Base-by-base conservation (phyloP, 768 basidiomycete species). In the Mycena vulgaris region DNA sequence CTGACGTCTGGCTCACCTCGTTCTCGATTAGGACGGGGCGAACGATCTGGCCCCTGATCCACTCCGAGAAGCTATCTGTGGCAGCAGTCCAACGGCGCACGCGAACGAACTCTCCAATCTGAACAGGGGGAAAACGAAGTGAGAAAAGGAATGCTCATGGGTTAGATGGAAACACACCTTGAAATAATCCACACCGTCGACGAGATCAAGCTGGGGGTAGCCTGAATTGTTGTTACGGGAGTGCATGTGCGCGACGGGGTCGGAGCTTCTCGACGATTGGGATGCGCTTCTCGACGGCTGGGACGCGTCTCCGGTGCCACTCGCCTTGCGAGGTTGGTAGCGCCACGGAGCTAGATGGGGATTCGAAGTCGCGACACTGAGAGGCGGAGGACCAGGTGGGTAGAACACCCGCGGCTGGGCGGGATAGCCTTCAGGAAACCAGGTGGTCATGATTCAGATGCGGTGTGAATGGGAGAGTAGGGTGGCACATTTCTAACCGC, bases 171-270 rank as follows among this genome's bases (percentile, higher is more conserved):
- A 8, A 48, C 71, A 5, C 57, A 69, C 71, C 68, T 47, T 69
- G 68, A 69, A 72, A 51, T 69, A 69, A 52, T 69, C 59, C 6
- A 69, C 45, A 14, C 71, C 71, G 28, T 73, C 71, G 39, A 66
- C 47, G 19, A 73, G 64, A 23, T 73, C 71, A 11, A 23, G 31
- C 49, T 60, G 56, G 30, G 58, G 66, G 33, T 55, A 45, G 21
- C 45, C 27, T 11, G 62, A 4, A 37, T 31, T 42, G 8, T 10
- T 37, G 13, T 27, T 53, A 40, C 33, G 49, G 9, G 53, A 31
- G 17, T 30, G n/a, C 48, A 35, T 23, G 9, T 31, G 57, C 30
- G 37, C 31, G 30, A 35, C 31, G 8, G 11, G 52, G 11, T 53
- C 31, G 21, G 31, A 7, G 52, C 11, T 13, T 30, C 31, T 19